phyloP scores from a whole-genome alignment of 2,329 filamentous ascomycete species.

The Diaporthe ilicicola region DNA sequence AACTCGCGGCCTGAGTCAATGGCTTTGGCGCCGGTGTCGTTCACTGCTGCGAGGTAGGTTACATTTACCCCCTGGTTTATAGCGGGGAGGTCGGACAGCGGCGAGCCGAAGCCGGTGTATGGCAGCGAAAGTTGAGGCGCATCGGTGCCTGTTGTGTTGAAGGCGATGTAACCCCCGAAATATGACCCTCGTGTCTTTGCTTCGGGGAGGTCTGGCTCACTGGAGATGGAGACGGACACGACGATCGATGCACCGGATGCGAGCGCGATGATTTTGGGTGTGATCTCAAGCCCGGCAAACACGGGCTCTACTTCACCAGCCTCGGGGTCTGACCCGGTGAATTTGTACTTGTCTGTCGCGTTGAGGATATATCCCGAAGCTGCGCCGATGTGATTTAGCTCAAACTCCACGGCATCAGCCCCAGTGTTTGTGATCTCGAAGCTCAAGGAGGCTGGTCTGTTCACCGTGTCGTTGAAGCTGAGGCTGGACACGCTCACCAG shows the following conservation, averaged over 20 bases:
- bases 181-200: constrained; percentile 36
- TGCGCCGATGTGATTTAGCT: neutral
- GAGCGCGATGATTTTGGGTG: neutral
- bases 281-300: neutral
- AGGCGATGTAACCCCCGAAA: constrained; percentile 51
- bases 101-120: constrained; percentile 46
- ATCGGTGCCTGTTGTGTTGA: constrained; percentile 46
- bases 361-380: neutral
- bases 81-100: constrained; percentile 35
- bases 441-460: neutral
- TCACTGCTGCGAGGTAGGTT: neutral
- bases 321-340: neutral
- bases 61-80: constrained; percentile 26
- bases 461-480: neutral
- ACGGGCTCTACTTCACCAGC: neutral
- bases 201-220: constrained; percentile 37
- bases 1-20: neutral
- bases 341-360: constrained; percentile 2
- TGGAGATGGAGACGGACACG: constrained; percentile 34
- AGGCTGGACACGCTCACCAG: neutral
- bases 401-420: neutral
- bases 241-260: constrained; percentile 27
- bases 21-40: neutral
- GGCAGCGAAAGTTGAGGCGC: constrained; percentile 45
- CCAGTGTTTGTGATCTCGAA: constrained; percentile 1